A percentile compares a stretch with the other conserved stretches of the same genome.
phyloP scores from a whole-genome alignment of 352 stramenopile species.

The Phytophthora fragariaefolia region DNA sequence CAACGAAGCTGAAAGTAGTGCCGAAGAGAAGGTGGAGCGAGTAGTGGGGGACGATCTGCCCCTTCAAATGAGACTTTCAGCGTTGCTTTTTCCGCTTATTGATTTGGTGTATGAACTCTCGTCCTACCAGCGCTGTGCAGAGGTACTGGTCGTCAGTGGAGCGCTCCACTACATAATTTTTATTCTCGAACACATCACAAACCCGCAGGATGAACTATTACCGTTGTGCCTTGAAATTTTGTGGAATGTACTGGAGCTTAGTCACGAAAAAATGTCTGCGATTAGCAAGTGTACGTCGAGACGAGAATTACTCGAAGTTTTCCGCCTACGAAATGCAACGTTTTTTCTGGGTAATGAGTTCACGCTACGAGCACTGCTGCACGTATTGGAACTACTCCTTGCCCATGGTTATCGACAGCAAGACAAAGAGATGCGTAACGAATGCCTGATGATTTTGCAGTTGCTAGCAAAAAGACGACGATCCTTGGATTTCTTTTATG shows the following conservation, averaged over 20 bases:
- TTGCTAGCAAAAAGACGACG: constrained; percentile 59
- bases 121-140: constrained; percentile 64
- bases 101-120: constrained; percentile 76
- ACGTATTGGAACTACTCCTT: constrained; percentile 65
- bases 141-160: constrained; percentile 70
- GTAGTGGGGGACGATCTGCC: constrained; percentile 20
- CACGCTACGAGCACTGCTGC: constrained; percentile 63
- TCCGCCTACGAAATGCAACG: constrained; percentile 66
- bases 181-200: constrained; percentile 59
- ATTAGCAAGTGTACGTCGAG: constrained; percentile 53
- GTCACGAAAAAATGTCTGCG: constrained; percentile 57
- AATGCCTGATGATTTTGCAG: constrained; percentile 72
- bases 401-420: constrained; percentile 67
- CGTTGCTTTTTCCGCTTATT: constrained; percentile 65
- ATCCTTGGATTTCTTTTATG: constrained; percentile 62
- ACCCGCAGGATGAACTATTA: constrained; percentile 71
- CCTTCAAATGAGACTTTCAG: constrained; percentile 33
- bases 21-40: constrained; percentile 19
- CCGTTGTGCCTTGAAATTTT: constrained; percentile 73
- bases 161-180: constrained; percentile 75
- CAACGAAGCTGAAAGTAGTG: background rate
- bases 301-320: constrained; percentile 64
- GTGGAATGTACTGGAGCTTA: constrained; percentile 80
- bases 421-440: constrained; percentile 84
- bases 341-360: constrained; percentile 71